Percentiles rank a stretch among this genome's conserved stretches.
Conservation (phyloP, 2,329 filamentous ascomycete species). For the Davidsoniella australis region DNA sequence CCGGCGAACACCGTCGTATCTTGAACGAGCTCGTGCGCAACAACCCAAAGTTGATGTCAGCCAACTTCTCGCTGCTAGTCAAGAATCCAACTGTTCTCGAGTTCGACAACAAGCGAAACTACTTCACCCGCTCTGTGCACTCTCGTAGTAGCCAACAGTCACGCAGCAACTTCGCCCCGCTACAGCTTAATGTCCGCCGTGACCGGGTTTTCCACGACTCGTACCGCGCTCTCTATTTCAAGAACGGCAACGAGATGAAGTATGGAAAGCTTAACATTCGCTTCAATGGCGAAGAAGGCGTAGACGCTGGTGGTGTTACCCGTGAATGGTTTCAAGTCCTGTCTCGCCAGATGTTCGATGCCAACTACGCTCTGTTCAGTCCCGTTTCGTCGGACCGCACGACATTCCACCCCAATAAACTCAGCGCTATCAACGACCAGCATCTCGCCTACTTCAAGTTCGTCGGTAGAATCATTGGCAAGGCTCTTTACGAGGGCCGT, state of each 20-base stretch:
- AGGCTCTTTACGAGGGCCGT: conserved; percentile 89
- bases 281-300: conserved; percentile 93
- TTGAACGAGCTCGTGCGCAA: conserved; percentile 94
- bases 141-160: conserved; percentile 47
- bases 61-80: conserved; percentile 85
- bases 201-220: conserved; percentile 97
- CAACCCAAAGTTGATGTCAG: conserved; percentile 96
- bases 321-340: conserved; percentile 99
- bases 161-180: conserved; percentile 50
- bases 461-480: conserved; percentile 94
- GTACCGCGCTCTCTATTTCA: conserved; percentile 96
- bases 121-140: conserved; percentile 90
- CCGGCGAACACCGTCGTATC: conserved; percentile 92
- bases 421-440: conserved; percentile 86
- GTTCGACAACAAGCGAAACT: conserved; percentile 99
- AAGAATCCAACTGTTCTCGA: conserved; percentile 98
- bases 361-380: conserved; percentile 90
- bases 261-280: conserved; percentile 96
- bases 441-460: conserved; percentile 99
- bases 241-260: conserved; percentile 92
- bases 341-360: conserved; percentile 95
- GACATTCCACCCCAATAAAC: conserved; percentile 94
- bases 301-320: conserved; percentile 92
- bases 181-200: conserved; percentile 79
- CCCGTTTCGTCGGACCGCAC: conserved; percentile 94